phyloP scores from a whole-genome alignment of 768 basidiomycete genomes.

The Aureoboletus auriporus region DNA sequence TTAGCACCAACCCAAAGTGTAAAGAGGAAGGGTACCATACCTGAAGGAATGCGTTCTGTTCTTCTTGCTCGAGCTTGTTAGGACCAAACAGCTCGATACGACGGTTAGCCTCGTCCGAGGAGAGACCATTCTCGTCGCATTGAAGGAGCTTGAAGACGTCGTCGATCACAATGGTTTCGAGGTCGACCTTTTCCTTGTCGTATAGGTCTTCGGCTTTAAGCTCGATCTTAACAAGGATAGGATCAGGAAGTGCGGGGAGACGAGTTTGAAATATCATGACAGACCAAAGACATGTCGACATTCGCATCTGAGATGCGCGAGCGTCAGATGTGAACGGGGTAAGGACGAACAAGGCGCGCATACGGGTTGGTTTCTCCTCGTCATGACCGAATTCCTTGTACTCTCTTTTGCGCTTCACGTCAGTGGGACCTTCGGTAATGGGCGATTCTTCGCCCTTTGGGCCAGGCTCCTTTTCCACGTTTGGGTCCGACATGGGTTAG shows the following conservation, averaged over 20 bases:
- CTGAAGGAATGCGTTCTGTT: slow-evolving; percentile 89
- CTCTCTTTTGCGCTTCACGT: slow-evolving; percentile 64
- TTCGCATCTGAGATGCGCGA: slow-evolving; percentile 57
- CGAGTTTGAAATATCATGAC: slow-evolving; percentile 16
- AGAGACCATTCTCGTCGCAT: slow-evolving; percentile 79
- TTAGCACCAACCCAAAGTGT: background rate
- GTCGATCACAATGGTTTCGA: slow-evolving; percentile 94
- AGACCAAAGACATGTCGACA: slow-evolving; percentile 79
- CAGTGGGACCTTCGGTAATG: slow-evolving; percentile 15
- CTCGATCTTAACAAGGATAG: slow-evolving; percentile 52
- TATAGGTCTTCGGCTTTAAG: slow-evolving; percentile 91
- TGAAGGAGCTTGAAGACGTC: slow-evolving; percentile 97
- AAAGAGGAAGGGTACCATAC: slow-evolving; percentile 32
- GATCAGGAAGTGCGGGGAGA: background rate
- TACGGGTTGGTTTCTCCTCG: slow-evolving; percentile 62
- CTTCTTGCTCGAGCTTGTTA: slow-evolving; percentile 89
- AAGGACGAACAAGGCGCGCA: slow-evolving; percentile 24
- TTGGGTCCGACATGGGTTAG: slow-evolving; percentile 34
- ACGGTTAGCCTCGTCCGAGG: slow-evolving; percentile 66
- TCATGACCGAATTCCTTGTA: slow-evolving; percentile 87
- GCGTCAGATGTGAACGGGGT: background rate
- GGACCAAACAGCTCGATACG: slow-evolving; percentile 94
- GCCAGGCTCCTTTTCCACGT: slow-evolving; percentile 65
- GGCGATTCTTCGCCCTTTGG: slow-evolving; percentile 49
- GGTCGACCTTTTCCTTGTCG: slow-evolving; percentile 98